phyloP scores from a whole-genome alignment of 106 monocot genomes.

The Dendrobium huoshanense region DNA sequence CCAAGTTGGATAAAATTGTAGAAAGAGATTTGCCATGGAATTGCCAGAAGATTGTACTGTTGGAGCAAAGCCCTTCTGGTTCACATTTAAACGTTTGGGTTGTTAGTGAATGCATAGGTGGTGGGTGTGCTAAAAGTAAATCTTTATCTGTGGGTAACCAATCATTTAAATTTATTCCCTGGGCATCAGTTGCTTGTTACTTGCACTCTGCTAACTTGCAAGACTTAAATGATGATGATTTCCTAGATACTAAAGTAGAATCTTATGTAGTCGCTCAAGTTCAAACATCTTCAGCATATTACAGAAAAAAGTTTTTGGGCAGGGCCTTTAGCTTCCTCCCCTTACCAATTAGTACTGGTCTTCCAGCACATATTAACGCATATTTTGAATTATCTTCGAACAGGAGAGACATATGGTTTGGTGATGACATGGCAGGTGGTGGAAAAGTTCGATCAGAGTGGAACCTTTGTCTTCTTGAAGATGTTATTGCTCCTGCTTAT shows the following conservation, averaged over 20 bases:
- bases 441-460: slow-evolving; percentile 92
- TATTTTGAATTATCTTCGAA: slow-evolving; percentile 98
- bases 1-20: slow-evolving; percentile 55
- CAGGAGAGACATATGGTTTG: slow-evolving; percentile 98
- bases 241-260: slow-evolving; percentile 14
- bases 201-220: slow-evolving; percentile 38
- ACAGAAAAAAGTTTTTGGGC: slow-evolving; percentile 52
- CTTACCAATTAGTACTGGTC: slow-evolving; percentile 74
- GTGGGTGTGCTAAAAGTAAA: slow-evolving; percentile 67
- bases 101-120: slow-evolving; percentile 82
- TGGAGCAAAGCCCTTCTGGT: slow-evolving; percentile 37
- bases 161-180: slow-evolving; percentile 80
- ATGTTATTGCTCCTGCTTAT: slow-evolving; percentile 81
- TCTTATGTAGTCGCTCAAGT: slow-evolving; percentile 9
- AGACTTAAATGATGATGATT: slow-evolving; percentile 29
- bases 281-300: slow-evolving; percentile 18
- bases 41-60: slow-evolving; percentile 66
- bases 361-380: slow-evolving; percentile 85
- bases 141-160: slow-evolving; percentile 37
- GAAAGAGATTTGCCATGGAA: slow-evolving; percentile 85
- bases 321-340: slow-evolving; percentile 97
- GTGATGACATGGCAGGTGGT: slow-evolving; percentile 96
- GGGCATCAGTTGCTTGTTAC: slow-evolving; percentile 92
- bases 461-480: slow-evolving; percentile 86
- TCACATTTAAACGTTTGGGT: slow-evolving; percentile 61